These are phyloP conservation scores for Lagenidium giganteum DNA, from an alignment of 352 stramenopile genomes.

Conservation along the genomic window DNA sequence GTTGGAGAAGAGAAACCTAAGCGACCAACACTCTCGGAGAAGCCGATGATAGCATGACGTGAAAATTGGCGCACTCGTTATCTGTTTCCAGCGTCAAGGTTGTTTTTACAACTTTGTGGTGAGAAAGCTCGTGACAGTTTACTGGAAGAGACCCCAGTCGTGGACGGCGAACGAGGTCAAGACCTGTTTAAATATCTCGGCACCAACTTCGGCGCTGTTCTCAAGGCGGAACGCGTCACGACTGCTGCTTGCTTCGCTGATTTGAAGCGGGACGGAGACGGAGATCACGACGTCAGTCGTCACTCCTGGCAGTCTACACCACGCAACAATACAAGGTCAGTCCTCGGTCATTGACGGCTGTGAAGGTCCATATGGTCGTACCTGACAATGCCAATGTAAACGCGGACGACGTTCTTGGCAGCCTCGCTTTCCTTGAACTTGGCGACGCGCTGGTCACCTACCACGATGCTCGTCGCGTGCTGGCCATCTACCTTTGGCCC, in stretches of 20 bases:
- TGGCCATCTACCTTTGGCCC: conserved; percentile 26
- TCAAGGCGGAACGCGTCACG: conserved; percentile 55
- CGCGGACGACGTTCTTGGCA: conserved; percentile 82
- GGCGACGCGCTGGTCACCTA: conserved; percentile 75
- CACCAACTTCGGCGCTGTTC: conserved; percentile 59
- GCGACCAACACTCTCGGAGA: conserved; percentile 1
- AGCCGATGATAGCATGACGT: background rate
- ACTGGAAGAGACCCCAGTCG: conserved; percentile 56
- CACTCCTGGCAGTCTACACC: conserved; percentile 44
- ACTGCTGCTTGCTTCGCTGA: conserved; percentile 67
- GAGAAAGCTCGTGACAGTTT: conserved; percentile 3
- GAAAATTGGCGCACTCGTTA: background rate
- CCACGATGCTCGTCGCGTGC: conserved; percentile 39
- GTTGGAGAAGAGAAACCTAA: no score
- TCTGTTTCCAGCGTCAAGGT: background rate
- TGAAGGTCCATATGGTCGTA: conserved; percentile 8
- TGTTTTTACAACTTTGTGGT: conserved; percentile 1
- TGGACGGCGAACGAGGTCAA: conserved; percentile 57
- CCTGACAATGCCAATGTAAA: conserved; percentile 73
- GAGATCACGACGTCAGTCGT: conserved; percentile 82
- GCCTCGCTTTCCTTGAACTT: conserved; percentile 82
- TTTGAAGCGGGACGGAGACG: conserved; percentile 67
- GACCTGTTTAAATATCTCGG: conserved; percentile 70
- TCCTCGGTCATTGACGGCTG: background rate
- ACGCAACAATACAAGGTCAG: background rate